Conservation (phyloP, 164 flowering plant genomes). For the Berberis thunbergii region DNA sequence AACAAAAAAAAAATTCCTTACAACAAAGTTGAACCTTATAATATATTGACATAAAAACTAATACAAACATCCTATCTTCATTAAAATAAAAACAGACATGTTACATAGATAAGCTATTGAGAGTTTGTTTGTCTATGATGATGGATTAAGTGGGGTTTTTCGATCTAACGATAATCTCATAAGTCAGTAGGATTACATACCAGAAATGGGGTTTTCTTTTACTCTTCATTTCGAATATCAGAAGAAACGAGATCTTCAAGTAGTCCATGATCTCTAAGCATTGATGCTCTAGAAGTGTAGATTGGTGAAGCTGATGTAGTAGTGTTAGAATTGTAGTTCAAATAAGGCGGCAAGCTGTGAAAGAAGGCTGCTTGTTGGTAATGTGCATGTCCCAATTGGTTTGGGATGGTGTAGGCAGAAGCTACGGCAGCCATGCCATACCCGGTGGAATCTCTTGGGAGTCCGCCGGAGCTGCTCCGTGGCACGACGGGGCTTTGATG, state of each 20-base stretch:
- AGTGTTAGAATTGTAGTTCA: constrained; percentile 10
- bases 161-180: constrained; percentile 5
- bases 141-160: constrained; percentile 4
- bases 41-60: neutral
- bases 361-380: constrained; percentile 17
- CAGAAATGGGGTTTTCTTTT: constrained; percentile 2
- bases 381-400: constrained; percentile 15
- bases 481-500: constrained; percentile 58
- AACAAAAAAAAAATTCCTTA: neutral
- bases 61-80: constrained; percentile 10
- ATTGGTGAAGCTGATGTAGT: constrained; percentile 11
- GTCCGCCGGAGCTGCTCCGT: constrained; percentile 35
- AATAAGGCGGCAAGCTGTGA: constrained; percentile 19
- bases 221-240: constrained; percentile 32
- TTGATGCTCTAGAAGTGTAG: constrained; percentile 14
- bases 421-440: constrained; percentile 3
- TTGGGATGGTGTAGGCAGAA: constrained; percentile 3
- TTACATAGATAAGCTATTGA: constrained; percentile 11
- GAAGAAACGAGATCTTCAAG: constrained; percentile 68
- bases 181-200: constrained; percentile 18
- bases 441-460: constrained; percentile 10
- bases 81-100: constrained; percentile 5
- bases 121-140: neutral
- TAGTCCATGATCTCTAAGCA: constrained; percentile 58
- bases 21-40: neutral